Evolutionary conservation across 495 filamentous ascomycete species (phyloP).

Genomic region (Neurospora sp.): DNA sequence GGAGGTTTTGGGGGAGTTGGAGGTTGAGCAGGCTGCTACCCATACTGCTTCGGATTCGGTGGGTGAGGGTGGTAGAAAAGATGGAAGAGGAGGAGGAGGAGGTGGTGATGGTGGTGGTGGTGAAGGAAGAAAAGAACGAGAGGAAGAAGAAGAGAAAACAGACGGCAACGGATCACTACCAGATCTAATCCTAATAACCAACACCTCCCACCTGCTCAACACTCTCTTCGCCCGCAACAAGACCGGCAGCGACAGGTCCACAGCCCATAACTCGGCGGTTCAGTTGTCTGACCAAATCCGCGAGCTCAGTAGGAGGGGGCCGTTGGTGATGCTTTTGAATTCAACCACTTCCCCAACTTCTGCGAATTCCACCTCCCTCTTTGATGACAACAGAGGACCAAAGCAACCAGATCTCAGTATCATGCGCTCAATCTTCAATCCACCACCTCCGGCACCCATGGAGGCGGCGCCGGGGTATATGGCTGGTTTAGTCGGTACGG

Average conservation of each 20-base stretch:
- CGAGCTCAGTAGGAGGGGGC: constrained; percentile 16
- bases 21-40: background rate
- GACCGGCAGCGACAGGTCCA: constrained; percentile 21
- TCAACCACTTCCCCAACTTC: constrained; percentile 14
- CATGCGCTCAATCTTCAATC: constrained; percentile 30
- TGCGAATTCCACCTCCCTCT: background rate
- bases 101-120: too few relatives aligned
- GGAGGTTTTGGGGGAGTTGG: constrained; percentile 44
- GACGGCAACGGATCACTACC: constrained; percentile 2
- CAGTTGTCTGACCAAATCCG: constrained; percentile 26
- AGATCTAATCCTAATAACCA: constrained; percentile 33
- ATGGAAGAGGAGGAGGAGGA: too few relatives aligned
- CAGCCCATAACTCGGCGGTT: constrained; percentile 25
- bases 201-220: constrained; percentile 30
- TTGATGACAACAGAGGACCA: background rate
- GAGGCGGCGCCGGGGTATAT: background rate
- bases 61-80: too few relatives aligned
- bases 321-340: constrained; percentile 36
- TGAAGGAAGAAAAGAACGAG: too few relatives aligned
- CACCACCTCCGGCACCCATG: background rate
- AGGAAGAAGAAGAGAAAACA: too few relatives aligned
- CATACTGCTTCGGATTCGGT: too few relatives aligned
- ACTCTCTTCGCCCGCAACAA: constrained; percentile 22
- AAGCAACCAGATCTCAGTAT: constrained; percentile 5
- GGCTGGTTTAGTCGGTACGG: background rate